Evolutionary conservation across 2,329 filamentous ascomycete species (phyloP).

Genomic region (Sarocladium strictum): DNA sequence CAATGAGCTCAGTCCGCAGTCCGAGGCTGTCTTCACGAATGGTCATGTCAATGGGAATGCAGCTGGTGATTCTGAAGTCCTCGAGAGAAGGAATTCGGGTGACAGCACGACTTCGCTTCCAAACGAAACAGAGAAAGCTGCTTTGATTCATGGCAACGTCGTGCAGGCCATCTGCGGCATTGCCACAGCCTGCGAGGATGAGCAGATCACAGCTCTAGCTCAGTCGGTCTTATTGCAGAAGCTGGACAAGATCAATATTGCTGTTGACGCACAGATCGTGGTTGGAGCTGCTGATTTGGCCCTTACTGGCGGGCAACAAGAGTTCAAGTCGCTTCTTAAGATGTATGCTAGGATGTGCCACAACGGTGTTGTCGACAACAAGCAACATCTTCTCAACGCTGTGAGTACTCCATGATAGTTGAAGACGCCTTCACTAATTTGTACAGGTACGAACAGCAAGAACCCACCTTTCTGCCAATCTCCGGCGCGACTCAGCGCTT

Average conservation of each 20-base stretch:
- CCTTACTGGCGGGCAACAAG: slow-evolving; percentile 68
- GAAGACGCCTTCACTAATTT: slow-evolving; percentile 13
- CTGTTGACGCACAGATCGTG: slow-evolving; percentile 81
- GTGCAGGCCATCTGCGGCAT: slow-evolving; percentile 94
- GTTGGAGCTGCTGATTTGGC: slow-evolving; percentile 74
- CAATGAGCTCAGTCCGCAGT: slow-evolving; percentile 79
- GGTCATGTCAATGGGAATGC: slow-evolving; percentile 39
- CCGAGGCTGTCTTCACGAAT: slow-evolving; percentile 48
- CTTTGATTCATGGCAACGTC: slow-evolving; percentile 67
- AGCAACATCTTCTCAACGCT: slow-evolving; percentile 62
- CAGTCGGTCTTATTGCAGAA: slow-evolving; percentile 98
- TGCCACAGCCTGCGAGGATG: slow-evolving; percentile 72
- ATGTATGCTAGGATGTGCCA: slow-evolving; percentile 72
- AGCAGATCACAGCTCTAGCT: slow-evolving; percentile 87
- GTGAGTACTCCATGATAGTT: slow-evolving; percentile 39
- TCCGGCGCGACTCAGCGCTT: slow-evolving; percentile 63
- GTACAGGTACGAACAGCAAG: slow-evolving; percentile 67
- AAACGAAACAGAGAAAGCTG: slow-evolving; percentile 70
- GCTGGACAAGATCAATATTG: slow-evolving; percentile 72
- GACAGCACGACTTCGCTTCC: slow-evolving; percentile 78
- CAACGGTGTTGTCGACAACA: slow-evolving; percentile 64
- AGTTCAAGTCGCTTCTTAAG: slow-evolving; percentile 82
- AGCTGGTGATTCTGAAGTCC: slow-evolving; percentile 37
- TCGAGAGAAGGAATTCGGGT: slow-evolving; percentile 51
- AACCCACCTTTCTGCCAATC: slow-evolving; percentile 66